Percentiles rank a stretch among this genome's conserved stretches.
phyloP scores from a whole-genome alignment of 371 early-diverging fungal genomes.

The Mortierella sp. region DNA sequence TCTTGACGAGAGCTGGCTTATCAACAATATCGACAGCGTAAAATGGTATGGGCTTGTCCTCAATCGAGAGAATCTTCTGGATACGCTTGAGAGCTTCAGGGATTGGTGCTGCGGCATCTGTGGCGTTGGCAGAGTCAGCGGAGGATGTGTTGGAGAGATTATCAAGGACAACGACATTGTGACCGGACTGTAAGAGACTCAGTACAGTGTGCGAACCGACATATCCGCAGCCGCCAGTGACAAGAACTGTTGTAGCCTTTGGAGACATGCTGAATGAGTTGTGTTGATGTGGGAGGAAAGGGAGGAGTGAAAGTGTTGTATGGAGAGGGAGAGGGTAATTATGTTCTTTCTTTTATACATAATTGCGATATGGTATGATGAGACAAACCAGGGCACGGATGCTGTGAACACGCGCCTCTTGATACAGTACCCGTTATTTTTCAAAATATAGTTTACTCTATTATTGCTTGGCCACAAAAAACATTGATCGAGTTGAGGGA shows the following conservation, averaged over 20 bases:
- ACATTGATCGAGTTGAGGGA: too few species aligned
- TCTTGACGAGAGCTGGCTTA: slow-evolving; percentile 66
- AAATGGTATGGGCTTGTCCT: slow-evolving; percentile 69
- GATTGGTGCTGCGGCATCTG: neutral
- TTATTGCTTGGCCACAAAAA: too few species aligned
- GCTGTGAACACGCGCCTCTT: too few species aligned
- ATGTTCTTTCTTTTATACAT: too few species aligned
- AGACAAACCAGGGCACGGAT: too few species aligned
- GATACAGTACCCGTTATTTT: too few species aligned
- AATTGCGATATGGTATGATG: too few species aligned
- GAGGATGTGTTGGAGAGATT: slow-evolving; percentile 77
- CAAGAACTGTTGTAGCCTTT: slow-evolving; percentile 66
- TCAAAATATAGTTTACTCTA: too few species aligned
- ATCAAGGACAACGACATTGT: slow-evolving; percentile 84
- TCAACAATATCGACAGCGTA: slow-evolving; percentile 81
- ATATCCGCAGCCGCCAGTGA: slow-evolving; percentile 93
- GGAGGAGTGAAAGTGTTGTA: neutral
- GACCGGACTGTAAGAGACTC: slow-evolving; percentile 78
- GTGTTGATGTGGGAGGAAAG: neutral
- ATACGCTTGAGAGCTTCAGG: slow-evolving; percentile 68
- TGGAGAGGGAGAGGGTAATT: too few species aligned
- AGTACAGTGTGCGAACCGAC: slow-evolving; percentile 92
- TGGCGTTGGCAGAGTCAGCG: neutral
- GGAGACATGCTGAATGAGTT: neutral
- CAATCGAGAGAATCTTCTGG: slow-evolving; percentile 54